Base-by-base conservation (phyloP, 345 rosid species). In the Populus tremula region DNA sequence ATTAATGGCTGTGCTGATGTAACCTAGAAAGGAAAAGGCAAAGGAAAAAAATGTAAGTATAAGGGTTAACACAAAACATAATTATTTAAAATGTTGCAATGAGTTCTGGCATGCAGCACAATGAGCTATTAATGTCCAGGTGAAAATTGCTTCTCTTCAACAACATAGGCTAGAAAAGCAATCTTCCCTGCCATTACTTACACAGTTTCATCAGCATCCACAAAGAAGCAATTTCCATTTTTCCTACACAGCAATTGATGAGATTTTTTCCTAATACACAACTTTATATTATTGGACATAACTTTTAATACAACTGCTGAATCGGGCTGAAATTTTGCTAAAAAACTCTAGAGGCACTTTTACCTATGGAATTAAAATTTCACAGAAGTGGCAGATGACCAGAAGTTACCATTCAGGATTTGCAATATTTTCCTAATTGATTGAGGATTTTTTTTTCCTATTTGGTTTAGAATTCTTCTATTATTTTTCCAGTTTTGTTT, bases 1-100 rank as follows among this genome's bases (percentile, higher is more conserved):
- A 61, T 80, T 83, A 77, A 83, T 77, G 43, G 83, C n/a, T 25
- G 83, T 83, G 74, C 86, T 77, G 29, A 80, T 73, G 72, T 83
- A 83, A 66, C 86, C 86, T 83, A 29, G 14, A 71, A 2, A 53
- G 20, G 47, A 73, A 61, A 35, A 27, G 3, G 27, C 27, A 27
- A 12, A 73, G 23, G 38, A 12, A 41, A 35, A 27, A 3, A 12
- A 49, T 31, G 61, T 39, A 21, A 65, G 36, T 38, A 18, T 38
- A 18, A 72, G 21, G 36, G 25, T 45, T 56, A 36, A 69, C 49
- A 29, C 38, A 11, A 67, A 54, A 39, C 64, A 70, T 59, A 18
- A 59, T 21, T n/a, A 59, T n/a, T 10, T 59, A 23, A 59, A 59
- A 9, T 59, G 64, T 59, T 59, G 64, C 25, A 2, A 9, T 59